Evolutionary conservation across 768 basidiomycete species (phyloP).

Genomic region (Russula lepida): DNA sequence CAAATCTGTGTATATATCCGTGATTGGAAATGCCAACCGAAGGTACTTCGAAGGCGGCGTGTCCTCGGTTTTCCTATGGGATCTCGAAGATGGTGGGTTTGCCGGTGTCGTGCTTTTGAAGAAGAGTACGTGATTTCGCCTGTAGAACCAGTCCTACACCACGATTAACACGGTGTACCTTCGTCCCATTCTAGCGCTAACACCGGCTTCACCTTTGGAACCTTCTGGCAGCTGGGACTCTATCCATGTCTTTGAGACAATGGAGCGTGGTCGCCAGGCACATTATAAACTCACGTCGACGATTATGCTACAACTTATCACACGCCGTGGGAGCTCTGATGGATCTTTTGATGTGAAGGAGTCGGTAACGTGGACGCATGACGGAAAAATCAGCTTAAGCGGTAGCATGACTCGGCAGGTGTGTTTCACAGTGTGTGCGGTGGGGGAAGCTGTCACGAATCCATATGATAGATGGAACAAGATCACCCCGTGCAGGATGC

Average conservation of each 20-base stretch:
- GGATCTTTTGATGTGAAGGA: constrained; percentile 30
- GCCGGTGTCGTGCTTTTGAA: constrained; percentile 95
- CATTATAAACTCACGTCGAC: constrained; percentile 98
- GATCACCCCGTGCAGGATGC: constrained; percentile 76
- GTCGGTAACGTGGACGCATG: constrained; percentile 40
- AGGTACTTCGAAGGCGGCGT: constrained; percentile 99
- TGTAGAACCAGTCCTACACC: background rate
- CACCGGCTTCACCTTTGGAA: constrained; percentile 44
- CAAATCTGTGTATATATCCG: background rate
- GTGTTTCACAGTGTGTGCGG: background rate
- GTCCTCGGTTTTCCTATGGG: constrained; percentile 97
- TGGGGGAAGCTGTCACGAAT: background rate
- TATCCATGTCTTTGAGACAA: constrained; percentile 93
- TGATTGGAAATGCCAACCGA: constrained; percentile 1
- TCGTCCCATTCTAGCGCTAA: constrained; percentile 48
- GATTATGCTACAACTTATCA: constrained; percentile 87
- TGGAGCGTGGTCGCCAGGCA: constrained; percentile 85
- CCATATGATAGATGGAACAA: constrained; percentile 62
- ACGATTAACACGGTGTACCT: background rate
- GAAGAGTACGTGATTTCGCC: constrained; percentile 53
- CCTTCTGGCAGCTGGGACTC: constrained; percentile 94
- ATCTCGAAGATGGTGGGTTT: constrained; percentile 91
- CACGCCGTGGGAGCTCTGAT: constrained; percentile 29
- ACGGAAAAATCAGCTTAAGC: constrained; percentile 76
- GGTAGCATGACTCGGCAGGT: constrained; percentile 98